Evolutionary conservation across 768 basidiomycete genomes (phyloP), one percentile per base, ranked within the genome.

Genomic region (Tremella mesenterica): DNA sequence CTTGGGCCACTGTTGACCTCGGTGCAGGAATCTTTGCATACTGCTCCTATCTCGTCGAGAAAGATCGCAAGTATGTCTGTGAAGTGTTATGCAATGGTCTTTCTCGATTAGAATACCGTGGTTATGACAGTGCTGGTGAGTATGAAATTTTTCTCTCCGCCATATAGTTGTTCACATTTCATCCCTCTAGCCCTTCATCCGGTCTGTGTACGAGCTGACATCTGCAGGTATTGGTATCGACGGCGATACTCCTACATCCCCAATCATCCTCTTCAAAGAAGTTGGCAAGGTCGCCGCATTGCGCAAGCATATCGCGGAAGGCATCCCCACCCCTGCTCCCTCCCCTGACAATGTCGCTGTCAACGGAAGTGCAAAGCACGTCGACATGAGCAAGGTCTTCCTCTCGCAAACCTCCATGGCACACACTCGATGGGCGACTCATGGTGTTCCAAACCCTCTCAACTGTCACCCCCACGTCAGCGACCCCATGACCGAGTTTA

Each of bases 401-500:
- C 70, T 88, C 48, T 83, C 84, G 36, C 91, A 96, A 76, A 89
- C 92, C 41, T 90, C 89, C 33, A 96, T 99, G 75, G 93, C 93
- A 12, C 95, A 99, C 77, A 99, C 95, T 12, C 88, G 95, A 61
- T 99, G 95, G 95, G 95, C 95, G 1, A 99, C 95, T 18, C 95
- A 99, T 71, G 95, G 95, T 31, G 81, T 84, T 18, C 92, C 91
- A 20, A 85, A 84, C 3, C 80, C 82, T 49, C 74, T 80, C 65
- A 99, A 99, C 76, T 97, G 93, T 76, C 95, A 99, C 74, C 95
- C 95, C 50, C 82, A 95, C 65, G 84, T 84, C 65, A 87, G 86
- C 14, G 90, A 93, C 66, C 76, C 81, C 23, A 78, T 74, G 50
- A 71, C 71, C 43, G 91, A 96, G 68, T 97, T 99, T 77, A 82